Percentiles rank a stretch among this genome's conserved stretches.
Conservation (phyloP, 345 rosid genomes). For the Trapa bicornis region DNA sequence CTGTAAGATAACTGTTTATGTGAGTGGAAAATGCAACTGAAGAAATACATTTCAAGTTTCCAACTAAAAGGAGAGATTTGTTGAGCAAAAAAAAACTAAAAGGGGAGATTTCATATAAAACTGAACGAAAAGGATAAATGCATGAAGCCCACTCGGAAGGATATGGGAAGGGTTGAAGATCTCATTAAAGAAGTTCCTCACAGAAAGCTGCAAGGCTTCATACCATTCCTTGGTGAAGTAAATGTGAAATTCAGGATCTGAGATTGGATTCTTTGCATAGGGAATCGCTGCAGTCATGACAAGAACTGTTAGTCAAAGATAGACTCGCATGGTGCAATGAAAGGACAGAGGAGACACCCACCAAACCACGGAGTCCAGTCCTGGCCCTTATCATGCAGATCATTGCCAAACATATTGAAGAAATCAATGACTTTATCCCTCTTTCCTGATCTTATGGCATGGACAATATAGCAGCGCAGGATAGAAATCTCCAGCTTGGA, state of each 20-base stretch:
- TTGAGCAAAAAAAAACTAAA: too few relatives aligned
- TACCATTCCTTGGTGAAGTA: constrained; percentile 64
- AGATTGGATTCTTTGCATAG: constrained; percentile 44
- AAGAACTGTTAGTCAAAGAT: constrained; percentile 3
- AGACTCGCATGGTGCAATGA: not conserved
- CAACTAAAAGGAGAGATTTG: not conserved
- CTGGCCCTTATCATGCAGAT: constrained; percentile 28
- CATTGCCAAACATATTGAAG: constrained; percentile 38
- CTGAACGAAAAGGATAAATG: not conserved
- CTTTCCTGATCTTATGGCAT: constrained; percentile 33
- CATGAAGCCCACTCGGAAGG: constrained; percentile 21
- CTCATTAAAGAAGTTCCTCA: constrained; percentile 60
- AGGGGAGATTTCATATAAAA: not conserved
- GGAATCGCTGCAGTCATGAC: constrained; percentile 37
- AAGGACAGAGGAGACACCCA: constrained; percentile 16
- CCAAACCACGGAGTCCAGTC: constrained; percentile 67
- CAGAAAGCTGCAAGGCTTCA: constrained; percentile 43
- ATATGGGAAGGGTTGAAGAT: constrained; percentile 63
- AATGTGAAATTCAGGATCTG: constrained; percentile 49
- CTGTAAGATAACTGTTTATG: not conserved
- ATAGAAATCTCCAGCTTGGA: constrained; percentile 39
- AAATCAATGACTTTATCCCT: constrained; percentile 48
- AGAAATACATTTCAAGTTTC: not conserved
- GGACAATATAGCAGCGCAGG: constrained; percentile 35
- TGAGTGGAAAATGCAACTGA: not conserved